These are phyloP conservation scores for Ascochyta koolunga DNA, from an alignment of 2,329 filamentous ascomycete genomes.

Conservation along the genomic window DNA sequence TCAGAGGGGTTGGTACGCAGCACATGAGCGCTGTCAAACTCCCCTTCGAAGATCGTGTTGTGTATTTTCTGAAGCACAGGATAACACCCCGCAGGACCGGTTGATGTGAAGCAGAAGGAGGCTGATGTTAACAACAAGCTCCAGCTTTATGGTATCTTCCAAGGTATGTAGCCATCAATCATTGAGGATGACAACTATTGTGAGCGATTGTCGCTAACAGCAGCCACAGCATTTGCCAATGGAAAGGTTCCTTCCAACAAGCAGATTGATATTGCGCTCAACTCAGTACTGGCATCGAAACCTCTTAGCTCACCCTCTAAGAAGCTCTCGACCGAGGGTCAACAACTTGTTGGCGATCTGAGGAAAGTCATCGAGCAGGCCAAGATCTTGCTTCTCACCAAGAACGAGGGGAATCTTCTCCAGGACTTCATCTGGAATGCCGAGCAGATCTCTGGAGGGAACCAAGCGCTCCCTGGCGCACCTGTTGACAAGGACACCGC, in stretches of 20 bases:
- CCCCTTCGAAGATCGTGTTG: background rate
- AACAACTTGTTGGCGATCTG: slow-evolving; percentile 76
- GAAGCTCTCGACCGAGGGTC: slow-evolving; percentile 83
- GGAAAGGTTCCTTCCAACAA: slow-evolving; percentile 96
- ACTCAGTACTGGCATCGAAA: slow-evolving; percentile 79
- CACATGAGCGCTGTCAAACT: background rate
- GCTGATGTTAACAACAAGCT: slow-evolving; percentile 89
- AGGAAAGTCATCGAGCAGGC: slow-evolving; percentile 81
- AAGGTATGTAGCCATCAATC: slow-evolving; percentile 54
- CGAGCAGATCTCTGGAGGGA: slow-evolving; percentile 71
- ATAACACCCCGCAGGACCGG: slow-evolving; percentile 66
- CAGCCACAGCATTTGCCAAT: slow-evolving; percentile 73
- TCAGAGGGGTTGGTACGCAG: background rate
- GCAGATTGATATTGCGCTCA: slow-evolving; percentile 93
- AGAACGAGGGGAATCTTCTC: slow-evolving; percentile 92
- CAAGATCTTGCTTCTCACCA: slow-evolving; percentile 83
- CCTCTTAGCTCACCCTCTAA: slow-evolving; percentile 72
- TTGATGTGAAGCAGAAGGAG: slow-evolving; percentile 77
- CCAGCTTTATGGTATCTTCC: slow-evolving; percentile 88
- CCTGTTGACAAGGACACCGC: slow-evolving; percentile 78
- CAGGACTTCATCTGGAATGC: slow-evolving; percentile 98
- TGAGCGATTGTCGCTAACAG: slow-evolving; percentile 19
- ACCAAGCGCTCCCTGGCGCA: slow-evolving; percentile 65
- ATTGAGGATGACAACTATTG: background rate
- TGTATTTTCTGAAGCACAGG: slow-evolving; percentile 3